Percentiles rank a stretch among this genome's conserved stretches.
phyloP scores from a whole-genome alignment of 1,139 yeast species.

The Kodamaea derodonti region DNA sequence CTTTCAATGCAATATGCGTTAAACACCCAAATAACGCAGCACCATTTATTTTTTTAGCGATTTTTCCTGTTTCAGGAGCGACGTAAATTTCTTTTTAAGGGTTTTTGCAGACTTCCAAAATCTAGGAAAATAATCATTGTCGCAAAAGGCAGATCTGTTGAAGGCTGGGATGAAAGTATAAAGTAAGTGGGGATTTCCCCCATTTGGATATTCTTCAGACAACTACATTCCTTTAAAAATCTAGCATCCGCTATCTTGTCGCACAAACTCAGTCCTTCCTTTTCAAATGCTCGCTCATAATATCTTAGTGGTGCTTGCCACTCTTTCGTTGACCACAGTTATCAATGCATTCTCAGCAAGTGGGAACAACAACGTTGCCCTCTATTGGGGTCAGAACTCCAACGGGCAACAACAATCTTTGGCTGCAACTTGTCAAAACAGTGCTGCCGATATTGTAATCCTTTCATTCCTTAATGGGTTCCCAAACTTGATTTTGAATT shows the following conservation, averaged over 20 bases:
- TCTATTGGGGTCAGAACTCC: constrained; percentile 92
- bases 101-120: not conserved
- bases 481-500: constrained; percentile 55
- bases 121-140: not conserved
- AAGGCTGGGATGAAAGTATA: not conserved
- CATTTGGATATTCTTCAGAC: not conserved
- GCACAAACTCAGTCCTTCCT: constrained; percentile 1
- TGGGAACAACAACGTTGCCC: constrained; percentile 43
- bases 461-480: constrained; percentile 67
- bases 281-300: constrained; percentile 5
- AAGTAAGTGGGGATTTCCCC: constrained; percentile 1
- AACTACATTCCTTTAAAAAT: constrained; percentile 1
- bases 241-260: too few relatives aligned
- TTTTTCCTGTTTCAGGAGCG: not conserved
- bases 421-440: constrained; percentile 63
- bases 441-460: constrained; percentile 67
- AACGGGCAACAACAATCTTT: constrained; percentile 68
- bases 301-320: constrained; percentile 8
- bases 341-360: constrained; percentile 10
- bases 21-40: too few relatives aligned
- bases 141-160: constrained; percentile 1
- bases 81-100: constrained; percentile 1
- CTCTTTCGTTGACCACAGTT: constrained; percentile 6
- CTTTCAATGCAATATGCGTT: too few relatives aligned
- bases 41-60: not conserved